Evolutionary conservation across 805 yeast genomes (phyloP).

Genomic region (Henningerozyma blattae): DNA sequence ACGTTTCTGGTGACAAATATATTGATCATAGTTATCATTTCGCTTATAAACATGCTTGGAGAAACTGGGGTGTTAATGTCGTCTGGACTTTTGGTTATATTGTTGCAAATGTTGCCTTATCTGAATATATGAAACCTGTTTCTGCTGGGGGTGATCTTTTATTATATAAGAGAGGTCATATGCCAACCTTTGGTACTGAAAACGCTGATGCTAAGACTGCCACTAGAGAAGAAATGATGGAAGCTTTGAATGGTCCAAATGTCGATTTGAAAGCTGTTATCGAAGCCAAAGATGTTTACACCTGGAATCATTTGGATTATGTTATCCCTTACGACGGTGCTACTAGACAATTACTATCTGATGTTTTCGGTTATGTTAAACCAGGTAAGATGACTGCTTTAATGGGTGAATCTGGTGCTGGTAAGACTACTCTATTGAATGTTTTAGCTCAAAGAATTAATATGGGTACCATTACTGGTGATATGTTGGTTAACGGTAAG

Average conservation of each 20-base stretch:
- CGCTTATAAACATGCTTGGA: constrained; percentile 39
- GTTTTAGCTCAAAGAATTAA: constrained; percentile 61
- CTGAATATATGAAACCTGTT: constrained; percentile 28
- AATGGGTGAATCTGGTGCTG: constrained; percentile 85
- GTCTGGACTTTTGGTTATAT: constrained; percentile 33
- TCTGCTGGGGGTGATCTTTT: constrained; percentile 30
- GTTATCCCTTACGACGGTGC: constrained; percentile 51
- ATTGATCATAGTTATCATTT: constrained; percentile 30
- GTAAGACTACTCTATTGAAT: constrained; percentile 68
- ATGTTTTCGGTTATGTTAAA: constrained; percentile 60
- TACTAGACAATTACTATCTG: constrained; percentile 41
- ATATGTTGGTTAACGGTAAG: constrained; percentile 59
- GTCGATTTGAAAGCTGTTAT: constrained; percentile 23
- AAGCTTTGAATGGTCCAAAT: constrained; percentile 22
- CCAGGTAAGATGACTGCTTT: constrained; percentile 75
- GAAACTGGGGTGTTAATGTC: constrained; percentile 46
- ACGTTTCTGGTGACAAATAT: constrained; percentile 43
- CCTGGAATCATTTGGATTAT: constrained; percentile 62
- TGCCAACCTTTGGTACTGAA: constrained; percentile 25
- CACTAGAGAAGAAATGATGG: constrained; percentile 29
- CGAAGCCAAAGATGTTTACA: constrained; percentile 42
- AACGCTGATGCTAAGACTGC: constrained; percentile 28
- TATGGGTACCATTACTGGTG: constrained; percentile 61
- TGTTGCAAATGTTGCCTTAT: constrained; percentile 24
- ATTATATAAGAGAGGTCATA: constrained; percentile 34